Evolutionary conservation across 257 asterid genomes (phyloP), one percentile per base, ranked within the genome.

Genomic region (Nicotiana obtusifolia): DNA sequence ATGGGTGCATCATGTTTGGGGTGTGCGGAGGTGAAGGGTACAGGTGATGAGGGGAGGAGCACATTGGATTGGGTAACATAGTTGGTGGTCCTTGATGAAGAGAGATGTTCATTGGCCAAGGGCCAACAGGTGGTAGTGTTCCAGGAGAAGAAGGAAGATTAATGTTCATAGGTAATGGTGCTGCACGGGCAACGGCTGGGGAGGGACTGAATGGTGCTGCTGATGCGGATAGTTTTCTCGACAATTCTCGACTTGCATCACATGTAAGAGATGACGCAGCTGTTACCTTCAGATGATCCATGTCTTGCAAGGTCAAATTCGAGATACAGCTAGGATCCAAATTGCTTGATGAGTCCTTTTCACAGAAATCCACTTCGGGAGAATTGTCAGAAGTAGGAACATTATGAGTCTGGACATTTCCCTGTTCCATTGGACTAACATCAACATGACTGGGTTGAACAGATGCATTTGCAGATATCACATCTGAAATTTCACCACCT

Each of bases 191-290:
- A 81, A 86, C 64, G 26, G 88, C 86, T 28, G 91, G 81, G 28
- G 99, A 90, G 78, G 99, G 99, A 82, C 90, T 94, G 86, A 94
- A 95, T 24, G 99, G 99, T 85, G 97, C 93, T 73, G 99, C 99
- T 57, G 94, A 93, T 64, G 99, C 99, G 79, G 99, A 95, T 82
- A 95, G 82, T 91, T 94, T 95, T 88, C 89, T 87, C 41, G 94
- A 83, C 84, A 85, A 85, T 82, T 95, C 98, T 82, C 87, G 90
- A 53, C 87, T 82, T 24, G 62, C 62, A 85, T 93, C 97, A 86
- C 77, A 84, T 56, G 89, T 83, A 83, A 78, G 81, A 44, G 87
- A 80, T 66, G 67, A 84, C 26, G 88, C 81, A 85, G 86, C 80
- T 59, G 85, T 88, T 31, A 77, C 87, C 84, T 82, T 86, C 82